Percentiles rank a stretch among this genome's conserved stretches.
phyloP scores from a whole-genome alignment of 2,329 filamentous ascomycete genomes.

The Sporothrix phasma region DNA sequence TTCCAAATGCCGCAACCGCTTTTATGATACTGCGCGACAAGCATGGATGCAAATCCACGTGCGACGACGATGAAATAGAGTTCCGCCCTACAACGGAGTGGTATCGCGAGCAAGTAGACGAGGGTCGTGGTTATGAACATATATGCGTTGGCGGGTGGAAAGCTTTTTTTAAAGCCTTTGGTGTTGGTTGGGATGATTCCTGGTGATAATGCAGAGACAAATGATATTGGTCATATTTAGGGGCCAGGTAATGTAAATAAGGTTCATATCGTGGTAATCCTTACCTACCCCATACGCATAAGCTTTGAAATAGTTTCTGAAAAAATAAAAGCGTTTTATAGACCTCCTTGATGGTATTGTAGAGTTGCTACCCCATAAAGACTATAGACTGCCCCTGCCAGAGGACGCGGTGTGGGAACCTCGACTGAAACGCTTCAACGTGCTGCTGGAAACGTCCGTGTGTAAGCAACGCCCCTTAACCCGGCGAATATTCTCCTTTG shows the following conservation, averaged over 20 bases:
- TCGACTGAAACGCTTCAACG: slow-evolving; percentile 18
- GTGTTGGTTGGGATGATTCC: neutral
- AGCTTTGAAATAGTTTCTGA: neutral
- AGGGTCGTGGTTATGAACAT: slow-evolving; percentile 41
- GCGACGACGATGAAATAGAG: slow-evolving; percentile 27
- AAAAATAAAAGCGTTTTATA: neutral
- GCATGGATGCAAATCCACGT: slow-evolving; percentile 18
- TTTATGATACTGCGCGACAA: slow-evolving; percentile 32
- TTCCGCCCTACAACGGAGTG: slow-evolving; percentile 42
- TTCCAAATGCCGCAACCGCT: slow-evolving; percentile 34
- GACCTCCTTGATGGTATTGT: neutral
- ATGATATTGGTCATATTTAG: neutral
- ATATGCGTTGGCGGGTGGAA: slow-evolving; percentile 37
- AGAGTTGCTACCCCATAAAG: neutral
- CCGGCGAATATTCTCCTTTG: slow-evolving; percentile 65
- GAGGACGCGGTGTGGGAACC: neutral
- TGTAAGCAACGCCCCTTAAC: slow-evolving; percentile 74
- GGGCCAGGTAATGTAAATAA: no score
- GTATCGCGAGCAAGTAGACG: slow-evolving; percentile 38
- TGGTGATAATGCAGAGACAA: neutral
- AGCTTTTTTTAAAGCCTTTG: slow-evolving; percentile 26
- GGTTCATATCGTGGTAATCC: no score
- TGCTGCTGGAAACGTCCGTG: slow-evolving; percentile 58
- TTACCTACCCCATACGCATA: no score
- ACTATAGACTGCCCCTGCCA: neutral